Evolutionary conservation across 805 yeast species (phyloP).

Genomic region (Metschnikowia koreensis): DNA sequence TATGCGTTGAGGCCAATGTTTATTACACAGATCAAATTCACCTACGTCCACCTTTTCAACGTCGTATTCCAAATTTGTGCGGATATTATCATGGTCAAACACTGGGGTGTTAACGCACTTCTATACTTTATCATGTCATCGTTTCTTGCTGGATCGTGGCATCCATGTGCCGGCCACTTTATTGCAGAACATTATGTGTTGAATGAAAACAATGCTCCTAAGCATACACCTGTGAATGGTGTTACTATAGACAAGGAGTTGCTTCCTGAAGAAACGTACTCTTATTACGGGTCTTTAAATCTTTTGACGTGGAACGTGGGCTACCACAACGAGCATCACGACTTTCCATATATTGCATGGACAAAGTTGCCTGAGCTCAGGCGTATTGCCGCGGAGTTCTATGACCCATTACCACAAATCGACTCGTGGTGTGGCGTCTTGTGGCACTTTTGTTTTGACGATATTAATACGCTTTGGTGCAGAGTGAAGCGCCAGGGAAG

Average conservation of each 20-base stretch:
- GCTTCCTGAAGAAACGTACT: slow-evolving; percentile 74
- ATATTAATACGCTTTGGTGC: slow-evolving; percentile 70
- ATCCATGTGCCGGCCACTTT: slow-evolving; percentile 94
- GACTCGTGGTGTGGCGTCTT: slow-evolving; percentile 77
- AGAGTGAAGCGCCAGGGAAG: slow-evolving; percentile 67
- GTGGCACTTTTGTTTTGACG: slow-evolving; percentile 65
- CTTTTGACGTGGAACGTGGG: slow-evolving; percentile 89
- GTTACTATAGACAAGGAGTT: slow-evolving; percentile 28
- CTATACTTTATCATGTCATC: slow-evolving; percentile 71
- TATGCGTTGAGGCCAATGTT: slow-evolving; percentile 91
- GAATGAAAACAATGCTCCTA: slow-evolving; percentile 49
- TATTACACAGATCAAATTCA: slow-evolving; percentile 70
- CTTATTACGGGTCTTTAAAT: slow-evolving; percentile 82
- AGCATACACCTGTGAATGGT: slow-evolving; percentile 20
- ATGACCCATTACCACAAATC: slow-evolving; percentile 74
- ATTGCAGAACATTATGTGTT: slow-evolving; percentile 91
- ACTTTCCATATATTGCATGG: slow-evolving; percentile 94
- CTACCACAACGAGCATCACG: slow-evolving; percentile 92
- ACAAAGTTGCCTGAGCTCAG: slow-evolving; percentile 65
- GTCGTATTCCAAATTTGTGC: slow-evolving; percentile 56
- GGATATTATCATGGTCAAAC: slow-evolving; percentile 55
- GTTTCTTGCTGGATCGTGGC: slow-evolving; percentile 86
- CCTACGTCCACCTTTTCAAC: slow-evolving; percentile 72
- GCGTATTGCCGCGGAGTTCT: slow-evolving; percentile 73
- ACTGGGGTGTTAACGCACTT: slow-evolving; percentile 64